Evolutionary conservation across 2,329 filamentous ascomycete species (phyloP).

Genomic region (Trichoderma sp.): DNA sequence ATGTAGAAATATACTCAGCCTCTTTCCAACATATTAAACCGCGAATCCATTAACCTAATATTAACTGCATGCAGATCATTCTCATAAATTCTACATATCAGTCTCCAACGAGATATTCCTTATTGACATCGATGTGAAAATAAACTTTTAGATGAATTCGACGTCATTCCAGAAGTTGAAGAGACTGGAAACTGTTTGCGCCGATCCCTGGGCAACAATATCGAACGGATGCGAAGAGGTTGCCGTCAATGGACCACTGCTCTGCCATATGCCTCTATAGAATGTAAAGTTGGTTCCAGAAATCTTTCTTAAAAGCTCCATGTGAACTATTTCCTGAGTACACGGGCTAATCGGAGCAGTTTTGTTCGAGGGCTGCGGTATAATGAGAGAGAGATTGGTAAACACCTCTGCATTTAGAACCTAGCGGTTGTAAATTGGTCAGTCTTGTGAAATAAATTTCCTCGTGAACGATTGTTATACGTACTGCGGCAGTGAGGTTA

Average conservation of each 20-base stretch:
- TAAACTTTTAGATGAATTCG: neutral
- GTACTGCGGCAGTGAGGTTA: neutral
- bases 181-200: neutral
- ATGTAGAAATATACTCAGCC: too few relatives aligned
- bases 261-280: neutral
- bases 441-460: neutral
- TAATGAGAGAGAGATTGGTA: neutral
- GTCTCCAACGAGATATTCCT: neutral
- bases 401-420: neutral
- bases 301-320: neutral
- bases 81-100: neutral
- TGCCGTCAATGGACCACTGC: neutral
- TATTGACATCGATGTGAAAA: neutral
- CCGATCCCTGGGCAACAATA: neutral
- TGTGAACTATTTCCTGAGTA: neutral
- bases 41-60: neutral
- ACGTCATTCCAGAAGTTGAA: neutral
- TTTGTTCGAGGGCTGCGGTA: neutral
- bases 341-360: neutral
- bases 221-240: neutral
- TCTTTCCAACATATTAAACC: neutral
- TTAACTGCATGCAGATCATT: neutral
- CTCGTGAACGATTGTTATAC: neutral
- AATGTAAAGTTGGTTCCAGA: neutral
- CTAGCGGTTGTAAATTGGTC: neutral